Conservation (phyloP, 1,284 basidiomycete genomes). For the Golubevia sp. region DNA sequence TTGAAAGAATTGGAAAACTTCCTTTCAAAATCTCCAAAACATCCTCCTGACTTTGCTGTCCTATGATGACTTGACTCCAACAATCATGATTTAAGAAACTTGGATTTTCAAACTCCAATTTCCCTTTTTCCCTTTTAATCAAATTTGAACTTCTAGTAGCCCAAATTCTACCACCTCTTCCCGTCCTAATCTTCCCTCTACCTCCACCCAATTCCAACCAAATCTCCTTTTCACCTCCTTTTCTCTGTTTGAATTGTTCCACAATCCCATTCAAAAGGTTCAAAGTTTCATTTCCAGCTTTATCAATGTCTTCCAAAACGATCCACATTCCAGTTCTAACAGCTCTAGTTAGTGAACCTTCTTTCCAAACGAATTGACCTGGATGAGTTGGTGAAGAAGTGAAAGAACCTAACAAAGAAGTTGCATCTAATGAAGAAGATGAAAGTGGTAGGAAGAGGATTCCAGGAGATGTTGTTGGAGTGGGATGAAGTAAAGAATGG, state of each 20-base stretch:
- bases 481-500: constrained; percentile 67
- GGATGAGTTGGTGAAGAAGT: constrained; percentile 82
- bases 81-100: constrained; percentile 82
- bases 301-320: constrained; percentile 88
- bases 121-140: too few relatives aligned
- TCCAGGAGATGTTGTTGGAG: constrained; percentile 54
- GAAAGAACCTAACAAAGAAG: constrained; percentile 90
- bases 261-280: constrained; percentile 19
- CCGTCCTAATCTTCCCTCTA: too few relatives aligned
- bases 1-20: constrained; percentile 71
- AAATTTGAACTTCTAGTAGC: too few relatives aligned
- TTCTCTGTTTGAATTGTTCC: constrained; percentile 12
- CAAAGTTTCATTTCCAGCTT: constrained; percentile 47
- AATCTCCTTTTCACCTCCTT: too few relatives aligned
- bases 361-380: constrained; percentile 94
- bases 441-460: constrained; percentile 72
- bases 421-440: constrained; percentile 93
- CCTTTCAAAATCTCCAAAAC: constrained; percentile 72
- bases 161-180: too few relatives aligned
- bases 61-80: constrained; percentile 74
- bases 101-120: constrained; percentile 56
- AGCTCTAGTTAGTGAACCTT: constrained; percentile 88
- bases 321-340: constrained; percentile 92
- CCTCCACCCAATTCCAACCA: too few relatives aligned
- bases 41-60: constrained; percentile 71